Base-by-base conservation (phyloP, 495 filamentous ascomycete genomes). In the Penicillium odoratum region DNA sequence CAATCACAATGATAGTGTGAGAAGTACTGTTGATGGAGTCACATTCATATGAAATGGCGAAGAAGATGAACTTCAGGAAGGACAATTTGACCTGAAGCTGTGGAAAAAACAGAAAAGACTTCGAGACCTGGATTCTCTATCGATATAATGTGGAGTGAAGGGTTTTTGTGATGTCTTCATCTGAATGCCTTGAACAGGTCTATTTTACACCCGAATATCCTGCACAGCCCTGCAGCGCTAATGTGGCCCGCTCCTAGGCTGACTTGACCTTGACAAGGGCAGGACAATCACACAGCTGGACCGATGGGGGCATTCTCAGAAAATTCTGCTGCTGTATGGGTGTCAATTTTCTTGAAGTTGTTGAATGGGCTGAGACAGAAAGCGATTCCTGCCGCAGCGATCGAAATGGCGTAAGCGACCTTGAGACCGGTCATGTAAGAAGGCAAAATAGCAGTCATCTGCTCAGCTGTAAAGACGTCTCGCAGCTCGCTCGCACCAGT, bases 401-500 rank as follows among this genome's bases (percentile, higher is more conserved):
- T 56, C 25, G 48, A 42, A 43, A 63, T 40, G n/a, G 48, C 48
- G 33, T 48, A 63, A 48, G 42, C 18, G 33, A 44, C 48, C 33
- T 59, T 59, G 13, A 63, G 45, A 48, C 56, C 56, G 38, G 18
- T 34, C 33, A 45, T 38, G 21, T 59, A 63, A 25, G 60, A 56
- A 53, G 11, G 43, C 8, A 59, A 7, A 50, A 63, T 40, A 36
- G 40, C 56, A 21, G 47, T 13, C 28, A 63, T 40, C 42, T 59
- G 42, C 16, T 47, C 61, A 0, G 72, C 34, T 8, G 55, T 54
- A 59, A 87, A 82, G 0, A 78, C 72, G 7, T 68, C 55, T 4
- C 76, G 74, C 4, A 88, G 53, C 31, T 81, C 67, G 0, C 80
- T 75, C 0, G 83, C 85, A 7, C 85, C 84, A 2, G 78, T 78